Evolutionary conservation across 2,329 filamentous ascomycete species (phyloP), one percentile per base, ranked within the genome.

Genomic region (Sphaerulina musiva): DNA sequence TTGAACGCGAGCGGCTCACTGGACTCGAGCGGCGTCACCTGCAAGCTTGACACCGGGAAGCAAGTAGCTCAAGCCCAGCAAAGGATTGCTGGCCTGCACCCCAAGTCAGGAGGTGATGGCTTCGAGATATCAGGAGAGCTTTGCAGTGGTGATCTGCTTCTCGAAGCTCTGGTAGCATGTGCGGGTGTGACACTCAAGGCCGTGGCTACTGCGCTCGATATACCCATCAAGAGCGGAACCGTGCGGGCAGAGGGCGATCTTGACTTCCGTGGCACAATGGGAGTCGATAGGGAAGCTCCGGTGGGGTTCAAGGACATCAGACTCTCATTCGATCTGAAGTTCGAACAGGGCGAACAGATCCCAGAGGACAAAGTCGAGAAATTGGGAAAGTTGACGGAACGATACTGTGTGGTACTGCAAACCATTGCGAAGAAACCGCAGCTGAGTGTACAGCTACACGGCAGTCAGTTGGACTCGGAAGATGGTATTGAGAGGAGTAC

Each of bases 101-200:
- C 71, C 42, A 73, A 72, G 59, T 75, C 75, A 2, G 76, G 76
- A 38, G 76, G 76, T 39, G 68, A 70, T n/a, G 71, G 68, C 12
- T 62, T 66, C 8, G 55, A 63, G 2, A 70, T 78, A 47, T 74
- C 72, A 1, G 75, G 75, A 52, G 74, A 78, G 58, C 68, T 78
- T 1, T 78, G 76, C 67, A 73, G 70, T 0, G 75, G 76, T 10
- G 75, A 78, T 59, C 76, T 78, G 74, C 68, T 78, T 10, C 70
- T 78, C 10, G 76, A 78, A 53, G 74, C 74, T 0, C 68, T 78
- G 2, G 76, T 78, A 4, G 76, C 76, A 3, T 78, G 76, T 62
- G 73, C 75, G 1, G 76, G 76, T 23, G 75, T 78, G 3, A 78
- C 76, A n/a, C 66, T 78, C 26, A 76, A 76, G 58, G 76, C 76